Evolutionary conservation across 2,329 filamentous ascomycete genomes (phyloP).

Genomic region (Pyricularia grisea): DNA sequence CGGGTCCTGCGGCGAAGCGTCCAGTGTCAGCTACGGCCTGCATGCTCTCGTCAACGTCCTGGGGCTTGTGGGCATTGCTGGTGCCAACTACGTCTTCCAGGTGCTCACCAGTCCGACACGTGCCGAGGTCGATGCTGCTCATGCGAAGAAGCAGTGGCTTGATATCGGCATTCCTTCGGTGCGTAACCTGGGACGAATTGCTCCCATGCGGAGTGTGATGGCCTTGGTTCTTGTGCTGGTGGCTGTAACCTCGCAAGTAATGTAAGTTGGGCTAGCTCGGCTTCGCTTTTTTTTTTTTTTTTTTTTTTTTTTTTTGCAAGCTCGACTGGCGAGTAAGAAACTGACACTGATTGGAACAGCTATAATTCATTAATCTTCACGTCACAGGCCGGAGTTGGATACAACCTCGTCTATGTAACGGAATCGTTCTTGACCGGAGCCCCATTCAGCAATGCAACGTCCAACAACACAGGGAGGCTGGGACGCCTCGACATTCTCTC

Average conservation of each 20-base stretch:
- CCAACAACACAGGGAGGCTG: constrained; percentile 24
- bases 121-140: constrained; percentile 35
- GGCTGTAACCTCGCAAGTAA: constrained; percentile 37
- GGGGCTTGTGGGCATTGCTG: constrained; percentile 32
- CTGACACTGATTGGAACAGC: constrained; percentile 17
- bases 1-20: constrained; percentile 26
- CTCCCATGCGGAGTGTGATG: constrained; percentile 27
- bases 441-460: constrained; percentile 24
- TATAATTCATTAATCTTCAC: constrained; percentile 43
- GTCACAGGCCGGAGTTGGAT: constrained; percentile 23
- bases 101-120: constrained; percentile 44
- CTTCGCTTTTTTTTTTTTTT: not conserved
- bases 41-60: constrained; percentile 34
- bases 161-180: constrained; percentile 45
- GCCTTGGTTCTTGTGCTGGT: constrained; percentile 28
- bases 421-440: constrained; percentile 24
- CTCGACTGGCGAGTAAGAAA: not conserved
- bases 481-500: constrained; percentile 21
- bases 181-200: constrained; percentile 36
- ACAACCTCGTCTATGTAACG: constrained; percentile 24
- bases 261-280: constrained; percentile 25
- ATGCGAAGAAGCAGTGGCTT: constrained; percentile 35
- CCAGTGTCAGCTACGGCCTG: constrained; percentile 28
- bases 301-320: not conserved
- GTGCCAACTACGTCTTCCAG: constrained; percentile 44